Evolutionary conservation across 108 stramenopile species (phyloP), one percentile per base, ranked within the genome.

Genomic region (Pelagomonas calceolata): DNA sequence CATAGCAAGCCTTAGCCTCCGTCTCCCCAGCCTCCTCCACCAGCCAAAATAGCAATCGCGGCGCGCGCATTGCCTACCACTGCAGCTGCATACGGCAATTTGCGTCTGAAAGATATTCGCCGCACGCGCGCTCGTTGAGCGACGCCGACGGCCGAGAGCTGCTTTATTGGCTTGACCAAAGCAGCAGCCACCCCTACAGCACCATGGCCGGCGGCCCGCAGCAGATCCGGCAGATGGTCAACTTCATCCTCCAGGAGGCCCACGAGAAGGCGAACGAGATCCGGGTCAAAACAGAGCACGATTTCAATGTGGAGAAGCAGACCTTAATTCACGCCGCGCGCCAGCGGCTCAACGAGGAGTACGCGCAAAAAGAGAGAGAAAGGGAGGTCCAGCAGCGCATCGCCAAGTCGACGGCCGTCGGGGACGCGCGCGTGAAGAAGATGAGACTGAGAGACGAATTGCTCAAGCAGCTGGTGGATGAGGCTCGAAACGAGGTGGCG

Each of bases 261-360:
- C 95, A 99, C 84, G 98, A 99, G 83, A 99, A 97, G 90, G 98
- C 94, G 37, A 97, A 97, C 70, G 98, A 97, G 85, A 94, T 95
- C 80, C 93, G 93, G 71, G 90, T 95, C 69, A 94, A 96, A 90
- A 94, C 94, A 72, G 82, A 82, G 63, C 82, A 81, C 68, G 98
- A 98, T 80, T 95, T 95, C 86, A 98, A 96, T 85, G 85, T 98
- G 73, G 98, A 98, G 87, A 98, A 97, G 83, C 95, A 97, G 85
- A 97, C 94, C 65, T 85, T 96, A 70, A 92, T 98, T 65, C 98
- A 98, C 86, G 93, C 94, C 69, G 98, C 95, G 82, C 97, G 97
- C 81, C 82, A 94, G 66, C 78, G 77, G 80, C 93, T 98, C 75
- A 93, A 93, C 80, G 95, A 96, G 73, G 95, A 97, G 82, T 96